phyloP scores from a whole-genome alignment of 2,329 filamentous ascomycete species.

The Pseudopyrenochaeta lycopersici region DNA sequence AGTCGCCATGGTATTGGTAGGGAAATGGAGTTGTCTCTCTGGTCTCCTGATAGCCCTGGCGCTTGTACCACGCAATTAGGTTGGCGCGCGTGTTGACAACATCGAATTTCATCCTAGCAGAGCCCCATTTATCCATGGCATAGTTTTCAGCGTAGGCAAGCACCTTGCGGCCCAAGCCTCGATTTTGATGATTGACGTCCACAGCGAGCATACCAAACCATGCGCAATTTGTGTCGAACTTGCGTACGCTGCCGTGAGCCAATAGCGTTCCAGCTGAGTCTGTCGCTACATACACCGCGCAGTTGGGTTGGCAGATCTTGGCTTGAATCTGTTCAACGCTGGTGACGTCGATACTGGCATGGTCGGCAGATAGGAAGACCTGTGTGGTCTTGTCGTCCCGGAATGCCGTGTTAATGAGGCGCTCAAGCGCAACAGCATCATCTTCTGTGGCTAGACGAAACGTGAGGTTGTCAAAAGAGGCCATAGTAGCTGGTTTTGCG shows the following conservation, averaged over 20 bases:
- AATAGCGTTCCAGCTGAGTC: not conserved
- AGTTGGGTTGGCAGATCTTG: not conserved
- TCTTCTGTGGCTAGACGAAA: not conserved
- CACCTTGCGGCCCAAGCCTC: not conserved
- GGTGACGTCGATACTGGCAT: not conserved
- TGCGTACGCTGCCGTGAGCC: not conserved
- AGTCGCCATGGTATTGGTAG: not conserved
- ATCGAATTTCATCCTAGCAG: not conserved
- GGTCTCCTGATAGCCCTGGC: not conserved
- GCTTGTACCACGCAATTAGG: not conserved
- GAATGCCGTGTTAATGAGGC: not conserved
- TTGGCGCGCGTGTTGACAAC: not conserved
- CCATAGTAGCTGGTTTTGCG: not conserved
- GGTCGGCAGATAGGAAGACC: not conserved
- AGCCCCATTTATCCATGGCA: not conserved
- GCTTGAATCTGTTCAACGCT: not conserved
- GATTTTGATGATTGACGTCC: not conserved
- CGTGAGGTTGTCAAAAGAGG: not conserved
- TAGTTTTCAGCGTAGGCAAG: not conserved
- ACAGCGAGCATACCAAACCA: slow-evolving; percentile 1
- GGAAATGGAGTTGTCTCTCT: not conserved
- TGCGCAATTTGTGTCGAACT: not conserved
- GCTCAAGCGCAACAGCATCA: not conserved
- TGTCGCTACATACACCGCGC: not conserved
- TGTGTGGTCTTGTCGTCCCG: not conserved